phyloP scores from a whole-genome alignment of 306 rosid genomes.

The Citrullus mucosospermus region DNA sequence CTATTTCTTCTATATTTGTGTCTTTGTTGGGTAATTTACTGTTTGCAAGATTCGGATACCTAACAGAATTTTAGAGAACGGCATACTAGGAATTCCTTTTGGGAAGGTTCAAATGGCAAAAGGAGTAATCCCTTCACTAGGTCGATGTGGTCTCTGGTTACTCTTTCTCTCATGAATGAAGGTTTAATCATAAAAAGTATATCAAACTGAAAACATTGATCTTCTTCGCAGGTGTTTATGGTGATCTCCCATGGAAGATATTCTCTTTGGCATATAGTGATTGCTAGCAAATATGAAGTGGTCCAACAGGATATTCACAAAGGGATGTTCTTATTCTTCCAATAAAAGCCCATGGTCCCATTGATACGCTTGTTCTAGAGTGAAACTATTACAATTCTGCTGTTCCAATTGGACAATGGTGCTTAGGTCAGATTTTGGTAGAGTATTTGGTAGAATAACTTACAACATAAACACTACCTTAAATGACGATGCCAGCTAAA shows the following conservation, averaged over 20 bases:
- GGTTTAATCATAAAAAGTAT: not conserved
- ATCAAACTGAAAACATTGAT: not conserved
- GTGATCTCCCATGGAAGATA: not conserved
- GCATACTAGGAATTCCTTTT: not conserved
- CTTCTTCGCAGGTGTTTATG: not conserved
- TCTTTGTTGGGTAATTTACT: too few species aligned
- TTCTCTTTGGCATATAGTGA: not conserved
- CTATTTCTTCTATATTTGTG: too few species aligned
- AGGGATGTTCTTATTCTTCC: not conserved
- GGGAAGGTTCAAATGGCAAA: not conserved
- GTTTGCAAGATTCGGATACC: too few species aligned
- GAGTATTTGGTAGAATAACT: not conserved
- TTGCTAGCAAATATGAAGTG: not conserved
- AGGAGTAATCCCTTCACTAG: not conserved
- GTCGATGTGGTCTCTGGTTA: not conserved
- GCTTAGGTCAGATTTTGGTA: not conserved
- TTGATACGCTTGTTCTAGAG: not conserved
- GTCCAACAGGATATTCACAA: not conserved
- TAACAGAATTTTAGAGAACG: not conserved
- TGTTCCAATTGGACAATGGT: not conserved
- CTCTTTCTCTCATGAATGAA: not conserved
- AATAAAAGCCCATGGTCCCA: not conserved
- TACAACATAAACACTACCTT: not conserved
- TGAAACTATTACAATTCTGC: not conserved
- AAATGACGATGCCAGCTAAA: not conserved